Evolutionary conservation across 768 basidiomycete genomes (phyloP), one percentile per base, ranked within the genome.

Genomic region (Sporobolomyces roseus): DNA sequence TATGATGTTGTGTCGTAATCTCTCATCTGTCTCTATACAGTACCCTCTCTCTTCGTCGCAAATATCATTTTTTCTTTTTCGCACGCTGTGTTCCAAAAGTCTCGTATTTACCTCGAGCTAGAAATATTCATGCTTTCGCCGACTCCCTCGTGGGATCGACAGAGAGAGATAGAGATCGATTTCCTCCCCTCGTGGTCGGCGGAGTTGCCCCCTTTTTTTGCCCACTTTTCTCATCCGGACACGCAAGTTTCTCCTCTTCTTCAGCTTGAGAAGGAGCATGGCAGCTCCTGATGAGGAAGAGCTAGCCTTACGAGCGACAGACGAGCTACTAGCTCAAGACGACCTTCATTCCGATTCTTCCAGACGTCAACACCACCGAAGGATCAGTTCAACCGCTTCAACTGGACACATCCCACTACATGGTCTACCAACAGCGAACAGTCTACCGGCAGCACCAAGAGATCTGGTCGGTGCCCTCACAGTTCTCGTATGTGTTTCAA

Each of bases 241-340:
- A n/a, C 38, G 38, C 17, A 41, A 9, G 38, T 41, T 41, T 41
- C 38, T 41, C 38, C 17, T 41, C 17, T 23, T 46, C 21, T 50
- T 50, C 49, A 50, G n/a, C 25, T 29, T 27, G n/a, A 10, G 21
- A 55, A 36, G 54, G 35, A 21, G 13, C 36, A 25, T 9, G 35
- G 5, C 25, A 41, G 45, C n/a, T n/a, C n/a, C n/a, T n/a, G 52
- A 58, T 4, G 52, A 63, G 4, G 62, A 54, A 33, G 62, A 63
- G 30, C 16, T 29, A 17, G 53, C 62, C 21, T 43, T 63, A 14
- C 38, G 52, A 36, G 19, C 27, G 7, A 43, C 62, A 4, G 53
- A 63, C 30, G 62, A 63, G 17, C 36, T 63, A 25, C 41, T 63
- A 51, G 62, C 62, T 1, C 41, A 54, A 17, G 62, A 63, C 19